Evolutionary conservation across 2,329 filamentous ascomycete genomes (phyloP), one percentile per base, ranked within the genome.

Genomic region (Fusarium cicatricum): DNA sequence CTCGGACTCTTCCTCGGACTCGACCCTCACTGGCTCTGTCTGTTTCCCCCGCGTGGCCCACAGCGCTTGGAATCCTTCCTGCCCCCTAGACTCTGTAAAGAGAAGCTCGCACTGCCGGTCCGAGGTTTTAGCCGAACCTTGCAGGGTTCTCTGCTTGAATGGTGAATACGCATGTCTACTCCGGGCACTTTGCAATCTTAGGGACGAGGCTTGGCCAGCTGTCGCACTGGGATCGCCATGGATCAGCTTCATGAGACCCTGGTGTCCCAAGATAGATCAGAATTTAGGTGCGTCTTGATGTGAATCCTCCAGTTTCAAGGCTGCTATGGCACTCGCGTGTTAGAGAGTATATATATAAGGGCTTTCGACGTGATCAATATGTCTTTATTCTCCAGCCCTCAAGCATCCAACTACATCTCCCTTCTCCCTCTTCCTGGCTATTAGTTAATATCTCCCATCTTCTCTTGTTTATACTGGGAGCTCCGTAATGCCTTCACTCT

Each of bases 1-100:
- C 55, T 66, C 64, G 60, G 58, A 64, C 52, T 64, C 12, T 19
- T 23, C 11, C 50, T 65, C 58, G 58, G 55, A 63, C 59, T 63
- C 10, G 4, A 15, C n/a, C n/a, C n/a, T n/a, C n/a, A n/a, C n/a
- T n/a, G n/a, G 21, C 21, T 23, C 4, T 23, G 21, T 23, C n/a
- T n/a, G n/a, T n/a, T n/a, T n/a, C n/a, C n/a, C n/a, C n/a, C n/a
- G n/a, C n/a, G 7, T 23, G 21, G 21, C 21, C 21, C 21, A 7
- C 21, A 23, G 7, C 21, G 7, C 4, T 23, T 23, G 10, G 21
- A 9, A 57, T 57, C 42, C 49, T 49, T 54, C 39, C 2, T 41
- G 28, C 14, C 41, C 41, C 37, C 36, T 37, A 14, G 16, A 21
- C 28, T 36, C 32, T 33, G 37, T n/a, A 16, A 14, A 10, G 23